phyloP scores from a whole-genome alignment of 805 yeast genomes.

The Metschnikowia vanudenii region DNA sequence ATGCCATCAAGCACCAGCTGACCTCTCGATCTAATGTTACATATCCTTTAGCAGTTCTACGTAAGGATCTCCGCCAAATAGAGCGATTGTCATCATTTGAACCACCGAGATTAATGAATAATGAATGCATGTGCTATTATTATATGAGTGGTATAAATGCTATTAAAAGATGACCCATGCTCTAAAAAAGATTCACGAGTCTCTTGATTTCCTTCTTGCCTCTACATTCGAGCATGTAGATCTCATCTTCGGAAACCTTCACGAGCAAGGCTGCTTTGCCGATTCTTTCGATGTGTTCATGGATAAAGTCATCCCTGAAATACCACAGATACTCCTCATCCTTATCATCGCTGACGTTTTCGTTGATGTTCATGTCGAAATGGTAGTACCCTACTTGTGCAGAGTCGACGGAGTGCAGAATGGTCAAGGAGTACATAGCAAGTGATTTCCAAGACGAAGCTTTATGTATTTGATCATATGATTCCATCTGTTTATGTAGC shows the following conservation, averaged over 20 bases:
- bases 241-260: constrained; percentile 28
- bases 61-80: too few species aligned
- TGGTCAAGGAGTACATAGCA: constrained; percentile 37
- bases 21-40: too few species aligned
- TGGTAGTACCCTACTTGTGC: constrained; percentile 28
- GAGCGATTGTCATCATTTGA: too few species aligned
- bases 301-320: constrained; percentile 30
- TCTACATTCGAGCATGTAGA: constrained; percentile 44
- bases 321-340: constrained; percentile 29
- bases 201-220: constrained; percentile 41
- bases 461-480: constrained; percentile 26
- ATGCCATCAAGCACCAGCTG: too few species aligned
- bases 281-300: constrained; percentile 32
- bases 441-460: constrained; percentile 45
- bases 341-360: constrained; percentile 10
- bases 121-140: too few species aligned
- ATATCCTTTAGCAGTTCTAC: too few species aligned
- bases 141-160: background rate
- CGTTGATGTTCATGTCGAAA: constrained; percentile 25
- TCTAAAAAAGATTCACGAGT: constrained; percentile 15
- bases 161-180: background rate
- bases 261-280: constrained; percentile 46
- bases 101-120: too few species aligned
- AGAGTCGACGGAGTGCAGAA: constrained; percentile 26
- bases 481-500: constrained; percentile 36